Conservation (phyloP, 805 yeast species). For the Kazachstania bromeliacearum region DNA sequence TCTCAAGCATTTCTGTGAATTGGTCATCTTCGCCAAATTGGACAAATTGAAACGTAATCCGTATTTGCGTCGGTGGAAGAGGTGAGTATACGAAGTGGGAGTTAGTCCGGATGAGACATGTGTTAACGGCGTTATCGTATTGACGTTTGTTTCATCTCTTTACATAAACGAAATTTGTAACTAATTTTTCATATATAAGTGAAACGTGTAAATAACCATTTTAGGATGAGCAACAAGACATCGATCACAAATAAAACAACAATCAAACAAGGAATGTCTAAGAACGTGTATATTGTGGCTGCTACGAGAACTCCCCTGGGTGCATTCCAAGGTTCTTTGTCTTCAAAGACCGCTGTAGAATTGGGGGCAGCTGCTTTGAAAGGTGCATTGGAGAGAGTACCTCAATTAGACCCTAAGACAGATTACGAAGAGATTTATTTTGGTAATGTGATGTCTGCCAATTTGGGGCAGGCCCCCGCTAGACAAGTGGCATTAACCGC, state of each 20-base stretch:
- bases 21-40: conserved; percentile 34
- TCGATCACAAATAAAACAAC: not conserved
- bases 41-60: conserved; percentile 27
- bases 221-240: too few relatives aligned
- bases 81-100: too few relatives aligned
- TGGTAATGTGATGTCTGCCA: conserved; percentile 89
- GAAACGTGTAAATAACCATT: too few relatives aligned
- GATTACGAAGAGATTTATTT: conserved; percentile 83
- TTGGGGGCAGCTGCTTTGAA: conserved; percentile 89
- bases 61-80: conserved; percentile 16
- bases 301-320: conserved; percentile 95
- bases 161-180: too few relatives aligned
- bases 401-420: conserved; percentile 57
- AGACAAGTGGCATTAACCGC: conserved; percentile 92
- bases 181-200: too few relatives aligned
- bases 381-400: conserved; percentile 76
- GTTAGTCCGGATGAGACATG: not conserved
- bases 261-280: conserved; percentile 21
- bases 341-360: conserved; percentile 70
- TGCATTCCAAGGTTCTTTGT: conserved; percentile 76
- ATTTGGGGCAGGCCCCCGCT: conserved; percentile 95
- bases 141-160: too few relatives aligned
- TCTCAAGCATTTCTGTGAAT: conserved; percentile 59
- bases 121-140: too few relatives aligned
- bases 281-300: conserved; percentile 76